These are phyloP conservation scores for Apiotrichum sp. DNA, from an alignment of 1,284 basidiomycete species.

Conservation along the genomic window DNA sequence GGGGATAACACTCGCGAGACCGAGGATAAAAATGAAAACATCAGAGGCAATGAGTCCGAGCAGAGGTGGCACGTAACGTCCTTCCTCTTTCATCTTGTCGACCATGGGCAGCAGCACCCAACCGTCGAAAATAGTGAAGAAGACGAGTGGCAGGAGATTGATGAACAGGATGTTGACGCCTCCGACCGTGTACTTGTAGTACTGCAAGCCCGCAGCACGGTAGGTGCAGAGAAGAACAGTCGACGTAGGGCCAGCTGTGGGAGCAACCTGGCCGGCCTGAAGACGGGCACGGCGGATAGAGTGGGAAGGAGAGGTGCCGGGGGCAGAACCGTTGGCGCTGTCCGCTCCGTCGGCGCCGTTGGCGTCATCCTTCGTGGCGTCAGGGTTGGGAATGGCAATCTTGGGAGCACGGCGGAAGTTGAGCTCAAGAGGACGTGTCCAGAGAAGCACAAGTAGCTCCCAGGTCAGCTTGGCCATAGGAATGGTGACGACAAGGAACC, in stretches of 20 bases:
- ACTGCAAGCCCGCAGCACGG: conserved; percentile 80
- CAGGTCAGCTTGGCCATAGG: conserved; percentile 98
- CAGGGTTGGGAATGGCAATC: conserved; percentile 19
- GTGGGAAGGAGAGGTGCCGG: conserved; percentile 36
- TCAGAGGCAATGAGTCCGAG: conserved; percentile 67
- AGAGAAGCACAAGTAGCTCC: conserved; percentile 81
- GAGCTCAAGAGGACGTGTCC: conserved; percentile 72
- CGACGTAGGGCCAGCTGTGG: conserved; percentile 63
- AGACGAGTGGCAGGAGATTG: conserved; percentile 87
- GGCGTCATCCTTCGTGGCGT: conserved; percentile 9
- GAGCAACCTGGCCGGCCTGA: conserved; percentile 64
- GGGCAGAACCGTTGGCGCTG: not conserved
- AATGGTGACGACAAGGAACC: conserved; percentile 87
- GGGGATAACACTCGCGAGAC: conserved; percentile 88
- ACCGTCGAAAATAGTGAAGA: conserved; percentile 93
- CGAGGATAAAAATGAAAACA: conserved; percentile 75
- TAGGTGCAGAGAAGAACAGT: conserved; percentile 95
- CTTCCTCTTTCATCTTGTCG: conserved; percentile 56
- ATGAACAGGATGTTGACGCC: conserved; percentile 99
- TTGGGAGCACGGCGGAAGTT: conserved; percentile 66
- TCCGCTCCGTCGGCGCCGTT: conserved; percentile 22
- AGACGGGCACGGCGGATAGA: conserved; percentile 58
- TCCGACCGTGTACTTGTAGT: conserved; percentile 99
- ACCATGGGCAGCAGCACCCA: conserved; percentile 70
- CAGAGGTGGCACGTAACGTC: conserved; percentile 44